Base-by-base conservation (phyloP, 768 basidiomycete species). In the Leucocoprinus sp. region DNA sequence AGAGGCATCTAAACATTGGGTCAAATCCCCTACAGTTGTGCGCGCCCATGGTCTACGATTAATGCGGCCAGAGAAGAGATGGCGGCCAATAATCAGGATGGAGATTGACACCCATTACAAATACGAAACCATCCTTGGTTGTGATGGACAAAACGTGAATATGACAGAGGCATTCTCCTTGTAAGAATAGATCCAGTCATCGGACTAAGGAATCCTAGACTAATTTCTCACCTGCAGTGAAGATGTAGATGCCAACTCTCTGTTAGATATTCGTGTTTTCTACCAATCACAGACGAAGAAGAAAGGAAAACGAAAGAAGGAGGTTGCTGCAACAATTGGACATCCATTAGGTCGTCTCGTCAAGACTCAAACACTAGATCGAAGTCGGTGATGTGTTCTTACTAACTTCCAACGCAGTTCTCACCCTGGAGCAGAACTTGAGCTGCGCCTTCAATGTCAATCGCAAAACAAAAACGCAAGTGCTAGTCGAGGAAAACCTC, bases 91-190 rank as follows among this genome's bases (percentile, higher is more conserved):
- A 29, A 64, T 87, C 40, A 68, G 72, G 0, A 57, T 86, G 3
- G 70, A 73, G 15, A 62, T 81, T 8, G 77, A 75, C 45, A 68
- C 72, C 4, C 70, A 74, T 21, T 63, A 71, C n/a, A 47, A 40
- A 4, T 69, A 77, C 46, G 84, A 86, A 54, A 65, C 75, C 7
- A 60, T 66, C 17, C 72, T 87, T 2, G 84, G 84, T 0, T 65
- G 65, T 15, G 82, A 87, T 45, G 84, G 84, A 0, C 82, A 84
- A 55, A 82, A 80, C 46, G 73, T 80, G 0, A 85, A 86, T 54
- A 61, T 77, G 38, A 81, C 77, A 50, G 65, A 71, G 1, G 60
- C 58, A 0, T 72, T 80, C 46, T 52, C 57, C 21, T 64, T 84
- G 84, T 84, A 56, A 43, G 79, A 66, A n/a, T 1, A 36, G 22